Base-by-base conservation (phyloP, 495 filamentous ascomycete genomes). In the Recurvomyces mirabilis region DNA sequence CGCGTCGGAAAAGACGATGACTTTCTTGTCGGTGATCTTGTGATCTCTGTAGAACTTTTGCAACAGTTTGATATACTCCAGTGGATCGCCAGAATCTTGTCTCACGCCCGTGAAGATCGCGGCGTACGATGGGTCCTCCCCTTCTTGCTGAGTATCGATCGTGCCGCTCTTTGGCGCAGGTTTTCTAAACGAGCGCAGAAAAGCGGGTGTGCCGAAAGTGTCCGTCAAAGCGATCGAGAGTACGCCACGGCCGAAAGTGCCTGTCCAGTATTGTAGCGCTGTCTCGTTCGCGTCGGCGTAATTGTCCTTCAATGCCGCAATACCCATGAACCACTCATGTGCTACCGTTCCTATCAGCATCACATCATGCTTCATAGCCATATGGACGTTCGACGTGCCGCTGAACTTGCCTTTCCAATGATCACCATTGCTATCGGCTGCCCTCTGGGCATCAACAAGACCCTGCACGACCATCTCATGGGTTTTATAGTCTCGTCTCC, bases 261-360 rank as follows among this genome's bases (percentile, higher is more conserved):
- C 78, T 15, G 94, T 70, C 91, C 91, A 98, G 58, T 87, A 84
- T 37, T 73, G 64, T 56, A 98, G 65, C 0, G 83, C 85, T 46
- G 79, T 71, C 60, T 89, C 85, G 43, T 86, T 94, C 5, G 93
- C 86, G 38, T 73, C 71, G 49, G 70, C 66, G 54, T 96, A 98
- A 63, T 94, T 77, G 43, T 83, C 71, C 3, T 82, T 88, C 55
- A 94, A 83, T 25, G 91, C 88, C 13, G 91, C 91, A 41, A 93
- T 85, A 30, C 84, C 85, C 91, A 98, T 98, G 66, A 94, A 95
- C 93, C 93, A 98, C 64, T 98, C 91, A 51, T 98, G 91, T 0
- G 93, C 91, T 1, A 98, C 88, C 2, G 91, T 98, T 13, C 91
- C 91, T 15, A 98, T 77, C 0, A 89, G 84, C 6, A 74, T 64